These are phyloP conservation scores for Discostella stelligera DNA, from an alignment of 352 stramenopile genomes.

Conservation along the genomic window DNA sequence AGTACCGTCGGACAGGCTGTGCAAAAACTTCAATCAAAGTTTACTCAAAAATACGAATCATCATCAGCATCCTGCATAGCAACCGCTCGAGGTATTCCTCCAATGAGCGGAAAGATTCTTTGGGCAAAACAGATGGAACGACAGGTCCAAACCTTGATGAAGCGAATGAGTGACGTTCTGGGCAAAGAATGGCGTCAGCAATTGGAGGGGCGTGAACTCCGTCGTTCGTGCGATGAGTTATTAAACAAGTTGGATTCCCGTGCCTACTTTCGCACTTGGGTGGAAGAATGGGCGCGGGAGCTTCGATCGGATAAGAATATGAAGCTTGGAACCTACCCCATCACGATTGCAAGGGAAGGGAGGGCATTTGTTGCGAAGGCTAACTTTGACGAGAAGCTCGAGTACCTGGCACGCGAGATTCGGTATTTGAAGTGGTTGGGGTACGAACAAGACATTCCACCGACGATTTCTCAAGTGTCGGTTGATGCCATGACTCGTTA, in stretches of 20 bases:
- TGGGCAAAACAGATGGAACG: conserved; percentile 99
- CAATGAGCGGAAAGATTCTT: conserved; percentile 96
- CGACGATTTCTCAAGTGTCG: conserved; percentile 93
- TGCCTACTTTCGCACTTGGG: conserved; percentile 94
- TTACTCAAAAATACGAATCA: conserved; percentile 91
- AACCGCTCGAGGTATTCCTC: conserved; percentile 95
- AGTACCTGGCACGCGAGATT: conserved; percentile 98
- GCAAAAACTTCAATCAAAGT: conserved; percentile 90
- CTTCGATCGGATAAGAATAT: conserved; percentile 58
- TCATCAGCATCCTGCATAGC: conserved; percentile 92
- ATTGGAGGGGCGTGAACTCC: conserved; percentile 93
- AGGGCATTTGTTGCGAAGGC: conserved; percentile 74
- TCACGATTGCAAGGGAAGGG: conserved; percentile 66
- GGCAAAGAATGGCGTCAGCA: conserved; percentile 95
- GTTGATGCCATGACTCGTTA: conserved; percentile 97
- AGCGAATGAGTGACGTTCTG: conserved; percentile 95
- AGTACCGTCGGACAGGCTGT: conserved; percentile 96
- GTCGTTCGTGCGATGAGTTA: conserved; percentile 87
- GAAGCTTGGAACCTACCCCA: conserved; percentile 82
- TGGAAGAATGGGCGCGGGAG: conserved; percentile 85
- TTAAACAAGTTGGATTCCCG: conserved; percentile 86
- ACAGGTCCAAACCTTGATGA: conserved; percentile 95
- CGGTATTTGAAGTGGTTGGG: conserved; percentile 97
- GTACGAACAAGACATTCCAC: conserved; percentile 90
- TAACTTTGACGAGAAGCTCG: conserved; percentile 97